Evolutionary conservation across 495 filamentous ascomycete genomes (phyloP).

Genomic region (Penicillium ochrochloron): DNA sequence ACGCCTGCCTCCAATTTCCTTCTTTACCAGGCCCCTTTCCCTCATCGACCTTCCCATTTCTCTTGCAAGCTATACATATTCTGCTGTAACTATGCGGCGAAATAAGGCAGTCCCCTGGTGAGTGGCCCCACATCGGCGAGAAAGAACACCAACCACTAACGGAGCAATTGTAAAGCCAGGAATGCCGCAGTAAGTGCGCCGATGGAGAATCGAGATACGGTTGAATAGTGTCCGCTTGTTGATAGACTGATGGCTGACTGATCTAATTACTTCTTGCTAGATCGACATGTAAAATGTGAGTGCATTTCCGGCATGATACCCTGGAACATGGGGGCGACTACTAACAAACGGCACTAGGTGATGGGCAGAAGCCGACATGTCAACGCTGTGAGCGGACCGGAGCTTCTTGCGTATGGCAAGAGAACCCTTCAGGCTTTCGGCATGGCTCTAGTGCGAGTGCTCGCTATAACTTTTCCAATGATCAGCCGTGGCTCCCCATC

Average conservation of each 20-base stretch:
- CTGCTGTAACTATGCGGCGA: constrained; percentile 16
- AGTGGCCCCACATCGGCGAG: constrained; percentile 17
- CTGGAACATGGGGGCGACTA: not conserved
- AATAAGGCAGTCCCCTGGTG: constrained; percentile 29
- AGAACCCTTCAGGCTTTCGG: constrained; percentile 21
- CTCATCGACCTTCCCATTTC: not conserved
- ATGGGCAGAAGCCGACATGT: constrained; percentile 28
- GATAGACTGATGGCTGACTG: not conserved
- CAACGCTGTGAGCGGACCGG: constrained; percentile 25
- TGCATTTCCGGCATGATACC: not conserved
- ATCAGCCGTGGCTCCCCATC: constrained; percentile 29
- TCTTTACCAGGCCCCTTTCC: constrained; percentile 8
- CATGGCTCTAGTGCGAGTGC: constrained; percentile 33
- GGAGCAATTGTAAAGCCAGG: constrained; percentile 21
- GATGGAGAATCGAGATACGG: not conserved
- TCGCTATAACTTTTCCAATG: constrained; percentile 29
- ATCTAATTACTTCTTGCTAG: constrained; percentile 9
- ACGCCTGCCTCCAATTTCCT: constrained; percentile 19
- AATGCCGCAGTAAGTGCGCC: constrained; percentile 26
- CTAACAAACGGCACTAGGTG: constrained; percentile 15
- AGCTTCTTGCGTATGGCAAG: constrained; percentile 27
- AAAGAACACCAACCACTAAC: constrained; percentile 15
- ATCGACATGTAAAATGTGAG: constrained; percentile 30
- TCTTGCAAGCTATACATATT: constrained; percentile 4
- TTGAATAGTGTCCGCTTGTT: not conserved